phyloP scores from a whole-genome alignment of 306 rosid species.

The Cicer yamashitae region DNA sequence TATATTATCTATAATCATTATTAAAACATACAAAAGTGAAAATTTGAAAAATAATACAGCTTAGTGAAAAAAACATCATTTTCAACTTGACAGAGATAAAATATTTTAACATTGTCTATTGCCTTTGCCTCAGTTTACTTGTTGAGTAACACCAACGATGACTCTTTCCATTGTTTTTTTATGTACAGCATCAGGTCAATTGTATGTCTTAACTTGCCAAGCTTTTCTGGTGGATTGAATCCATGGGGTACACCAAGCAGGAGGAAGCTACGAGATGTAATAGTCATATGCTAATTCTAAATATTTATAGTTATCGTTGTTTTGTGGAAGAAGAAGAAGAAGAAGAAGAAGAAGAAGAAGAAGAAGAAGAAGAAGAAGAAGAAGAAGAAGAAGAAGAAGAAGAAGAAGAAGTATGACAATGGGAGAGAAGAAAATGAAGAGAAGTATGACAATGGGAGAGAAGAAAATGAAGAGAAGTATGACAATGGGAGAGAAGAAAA shows the following conservation, averaged over 20 bases:
- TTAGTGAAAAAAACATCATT: slow-evolving; percentile 13
- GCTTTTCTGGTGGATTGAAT: slow-evolving; percentile 96
- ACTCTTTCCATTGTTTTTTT: slow-evolving; percentile 39
- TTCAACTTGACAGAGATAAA: slow-evolving; percentile 20
- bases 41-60: not conserved
- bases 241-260: slow-evolving; percentile 91
- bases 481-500: too few species aligned
- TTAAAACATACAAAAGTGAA: not conserved
- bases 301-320: too few species aligned
- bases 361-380: too few species aligned
- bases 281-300: slow-evolving; percentile 43
- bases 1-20: slow-evolving; percentile 11
- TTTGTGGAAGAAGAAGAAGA: too few species aligned
- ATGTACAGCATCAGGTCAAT: slow-evolving; percentile 84
- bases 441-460: too few species aligned
- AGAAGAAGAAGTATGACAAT: too few species aligned
- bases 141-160: slow-evolving; percentile 30
- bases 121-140: slow-evolving; percentile 15
- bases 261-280: slow-evolving; percentile 58
- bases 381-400: too few species aligned
- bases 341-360: too few species aligned
- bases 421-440: too few species aligned
- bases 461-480: too few species aligned
- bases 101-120: slow-evolving; percentile 2
- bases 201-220: slow-evolving; percentile 92